Evolutionary conservation across 352 stramenopile species (phyloP), one percentile per base, ranked within the genome.

Genomic region (Pythium pectinolyticum): DNA sequence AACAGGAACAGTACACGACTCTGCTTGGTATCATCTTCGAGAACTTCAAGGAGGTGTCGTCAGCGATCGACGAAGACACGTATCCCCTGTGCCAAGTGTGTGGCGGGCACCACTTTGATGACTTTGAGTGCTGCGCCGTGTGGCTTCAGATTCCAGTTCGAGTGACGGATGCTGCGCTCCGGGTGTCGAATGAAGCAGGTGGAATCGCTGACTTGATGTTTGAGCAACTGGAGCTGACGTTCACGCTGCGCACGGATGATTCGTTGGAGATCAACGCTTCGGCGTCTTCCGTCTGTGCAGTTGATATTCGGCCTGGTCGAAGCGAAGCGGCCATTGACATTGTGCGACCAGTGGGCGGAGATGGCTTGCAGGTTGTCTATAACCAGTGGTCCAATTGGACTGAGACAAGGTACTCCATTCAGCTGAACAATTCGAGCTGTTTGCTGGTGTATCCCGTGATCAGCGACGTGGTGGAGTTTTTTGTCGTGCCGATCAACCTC

Each of bases 1-100:
- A 61, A 0, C 62, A 70, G 19, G 74, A 89, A 28, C 84, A 94
- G 60, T 96, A 94, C 58, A 71, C 56, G 17, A 86, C 75, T 8
- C 66, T 94, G 10, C 63, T 94, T 31, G 85, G 82, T n/a, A 79
- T 89, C 51, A 91, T 94, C 27, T 94, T 88, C 51, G 87, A 96
- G 48, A 96, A 96, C 45, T 93, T 96, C 69, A 83, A 86, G 39
- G 87, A 96, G 67, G 68, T 85, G 9, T 89, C 82, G 2, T 80
- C 70, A 22, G 74, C 88, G 49, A 82, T 96, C 1, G 70, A 85
- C 32, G 87, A 94, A 78, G 83, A 96, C 32, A 90, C 82, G 0
- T 96, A 86, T 66, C 80, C 85, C 9, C 19, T 89, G 1, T 96
- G 87, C 49, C 43, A 58, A 12, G 68, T 14, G 6, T 96, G 87